phyloP scores from a whole-genome alignment of 2,329 filamentous ascomycete species.

The Clarireedia paspali region DNA sequence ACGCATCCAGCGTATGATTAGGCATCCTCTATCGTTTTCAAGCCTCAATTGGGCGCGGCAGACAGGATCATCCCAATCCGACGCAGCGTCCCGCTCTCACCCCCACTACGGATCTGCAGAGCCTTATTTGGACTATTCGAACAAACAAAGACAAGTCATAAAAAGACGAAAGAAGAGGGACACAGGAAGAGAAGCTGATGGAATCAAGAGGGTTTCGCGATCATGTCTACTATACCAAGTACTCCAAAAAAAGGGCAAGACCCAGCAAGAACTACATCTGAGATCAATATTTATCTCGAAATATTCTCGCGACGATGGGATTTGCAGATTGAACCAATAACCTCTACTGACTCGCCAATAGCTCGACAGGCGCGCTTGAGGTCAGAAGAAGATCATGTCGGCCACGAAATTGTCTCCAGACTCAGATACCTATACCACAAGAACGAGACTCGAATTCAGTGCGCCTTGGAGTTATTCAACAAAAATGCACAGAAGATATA shows the following conservation, averaged over 20 bases:
- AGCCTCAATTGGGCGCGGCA: background rate
- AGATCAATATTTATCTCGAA: background rate
- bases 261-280: background rate
- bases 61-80: background rate
- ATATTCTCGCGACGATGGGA: background rate
- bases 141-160: background rate
- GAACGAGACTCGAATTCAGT: background rate
- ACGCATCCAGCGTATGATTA: background rate
- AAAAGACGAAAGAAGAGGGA: background rate
- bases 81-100: background rate
- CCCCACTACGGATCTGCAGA: background rate
- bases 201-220: background rate
- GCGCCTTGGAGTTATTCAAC: background rate
- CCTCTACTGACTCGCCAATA: background rate
- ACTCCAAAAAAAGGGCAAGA: background rate
- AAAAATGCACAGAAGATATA: constrained; percentile 2
- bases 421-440: background rate
- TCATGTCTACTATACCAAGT: background rate
- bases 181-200: background rate
- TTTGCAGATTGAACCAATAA: background rate
- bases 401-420: background rate
- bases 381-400: background rate
- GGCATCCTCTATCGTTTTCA: background rate
- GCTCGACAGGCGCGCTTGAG: background rate
- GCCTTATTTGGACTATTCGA: background rate